These are phyloP conservation scores for Backusella liffmaniae DNA, from an alignment of 192 early-diverging fungal species.

Conservation along the genomic window DNA sequence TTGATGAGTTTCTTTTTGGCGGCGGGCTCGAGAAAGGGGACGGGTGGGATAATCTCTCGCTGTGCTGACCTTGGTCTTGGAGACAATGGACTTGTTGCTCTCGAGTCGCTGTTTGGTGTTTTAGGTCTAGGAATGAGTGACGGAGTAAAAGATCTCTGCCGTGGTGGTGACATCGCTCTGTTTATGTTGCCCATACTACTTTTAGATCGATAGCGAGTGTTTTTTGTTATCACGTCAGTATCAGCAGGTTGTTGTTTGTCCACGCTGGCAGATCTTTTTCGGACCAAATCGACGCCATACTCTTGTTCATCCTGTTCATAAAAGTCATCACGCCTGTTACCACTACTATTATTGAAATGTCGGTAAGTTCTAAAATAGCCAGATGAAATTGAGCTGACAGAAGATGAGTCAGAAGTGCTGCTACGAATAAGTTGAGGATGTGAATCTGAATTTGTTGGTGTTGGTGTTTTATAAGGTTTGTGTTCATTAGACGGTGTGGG, in stretches of 20 bases:
- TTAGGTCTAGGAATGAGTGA: constrained; percentile 39
- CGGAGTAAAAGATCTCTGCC: constrained; percentile 25
- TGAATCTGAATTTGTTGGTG: neutral
- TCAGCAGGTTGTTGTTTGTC: constrained; percentile 11
- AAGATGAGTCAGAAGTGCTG: constrained; percentile 27
- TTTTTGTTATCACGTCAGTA: constrained; percentile 18
- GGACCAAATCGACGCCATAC: neutral
- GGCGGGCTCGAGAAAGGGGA: neutral
- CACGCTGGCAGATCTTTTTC: constrained; percentile 7
- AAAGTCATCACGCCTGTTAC: neutral
- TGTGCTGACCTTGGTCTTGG: neutral
- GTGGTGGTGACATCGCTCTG: constrained; percentile 13
- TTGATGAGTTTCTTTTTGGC: neutral
- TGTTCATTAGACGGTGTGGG: constrained; percentile 7
- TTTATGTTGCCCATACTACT: constrained; percentile 17
- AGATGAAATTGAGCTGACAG: neutral
- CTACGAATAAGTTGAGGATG: constrained; percentile 2
- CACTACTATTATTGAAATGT: neutral
- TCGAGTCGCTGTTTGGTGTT: constrained; percentile 14
- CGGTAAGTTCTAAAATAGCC: neutral
- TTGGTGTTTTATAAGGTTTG: neutral
- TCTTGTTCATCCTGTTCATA: constrained; percentile 16
- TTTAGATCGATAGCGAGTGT: constrained; percentile 21
- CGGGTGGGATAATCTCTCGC: neutral
- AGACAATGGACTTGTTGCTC: neutral